Percentiles rank a stretch among this genome's conserved stretches.
phyloP scores from a whole-genome alignment of 441 rosid genomes.

The Brassica hybrid region DNA sequence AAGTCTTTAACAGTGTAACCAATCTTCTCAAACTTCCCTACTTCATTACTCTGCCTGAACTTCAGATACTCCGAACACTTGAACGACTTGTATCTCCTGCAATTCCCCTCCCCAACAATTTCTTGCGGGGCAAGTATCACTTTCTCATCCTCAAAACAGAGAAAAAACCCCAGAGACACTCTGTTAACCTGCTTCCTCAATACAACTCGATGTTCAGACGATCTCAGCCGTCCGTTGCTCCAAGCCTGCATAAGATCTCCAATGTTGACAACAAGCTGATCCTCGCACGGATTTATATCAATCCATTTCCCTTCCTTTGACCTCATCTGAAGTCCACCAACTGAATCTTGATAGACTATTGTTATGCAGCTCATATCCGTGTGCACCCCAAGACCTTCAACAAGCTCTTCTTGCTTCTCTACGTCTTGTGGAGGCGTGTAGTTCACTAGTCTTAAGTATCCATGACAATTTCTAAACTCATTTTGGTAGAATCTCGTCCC shows the following conservation, averaged over 20 bases:
- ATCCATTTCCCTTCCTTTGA: constrained; percentile 72
- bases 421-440: constrained; percentile 61
- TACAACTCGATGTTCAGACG: constrained; percentile 77
- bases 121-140: constrained; percentile 64
- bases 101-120: constrained; percentile 53
- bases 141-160: constrained; percentile 74
- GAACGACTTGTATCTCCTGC: constrained; percentile 56
- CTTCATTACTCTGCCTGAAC: constrained; percentile 67
- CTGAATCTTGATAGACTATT: constrained; percentile 68
- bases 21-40: constrained; percentile 74
- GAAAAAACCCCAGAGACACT: constrained; percentile 66
- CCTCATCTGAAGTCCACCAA: constrained; percentile 78
- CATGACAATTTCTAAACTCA: constrained; percentile 61
- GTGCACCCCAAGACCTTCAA: constrained; percentile 83
- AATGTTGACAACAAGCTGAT: constrained; percentile 62
- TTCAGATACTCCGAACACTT: constrained; percentile 62
- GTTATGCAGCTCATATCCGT: constrained; percentile 88
- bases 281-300: constrained; percentile 58
- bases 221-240: constrained; percentile 72
- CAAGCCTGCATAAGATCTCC: constrained; percentile 87
- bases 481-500: constrained; percentile 48
- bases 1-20: constrained; percentile 66
- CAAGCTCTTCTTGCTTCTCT: constrained; percentile 50
- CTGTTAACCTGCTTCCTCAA: constrained; percentile 51
- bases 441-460: constrained; percentile 69